Evolutionary conservation across 441 rosid species (phyloP).

Genomic region (Erysimum pusillum): DNA sequence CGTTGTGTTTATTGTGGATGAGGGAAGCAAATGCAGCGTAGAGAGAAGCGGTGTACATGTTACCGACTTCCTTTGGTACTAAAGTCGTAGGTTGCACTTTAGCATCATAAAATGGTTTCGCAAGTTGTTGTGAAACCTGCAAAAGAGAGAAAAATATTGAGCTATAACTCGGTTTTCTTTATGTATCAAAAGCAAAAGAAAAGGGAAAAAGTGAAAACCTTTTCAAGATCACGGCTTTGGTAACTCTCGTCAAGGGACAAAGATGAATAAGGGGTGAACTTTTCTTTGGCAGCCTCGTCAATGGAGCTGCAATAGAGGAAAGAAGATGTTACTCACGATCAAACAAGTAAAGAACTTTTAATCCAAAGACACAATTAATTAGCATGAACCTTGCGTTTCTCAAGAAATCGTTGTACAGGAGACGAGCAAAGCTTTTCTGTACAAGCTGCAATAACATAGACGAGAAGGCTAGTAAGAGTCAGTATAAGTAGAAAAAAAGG

Average conservation of each 20-base stretch:
- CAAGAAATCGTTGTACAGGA: slow-evolving; percentile 79
- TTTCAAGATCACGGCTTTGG: slow-evolving; percentile 96
- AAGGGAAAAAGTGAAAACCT: slow-evolving; percentile 55
- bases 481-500: slow-evolving; percentile 31
- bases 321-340: slow-evolving; percentile 17
- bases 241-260: slow-evolving; percentile 87
- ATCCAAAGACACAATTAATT: neutral
- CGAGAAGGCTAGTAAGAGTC: slow-evolving; percentile 31
- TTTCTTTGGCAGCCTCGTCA: slow-evolving; percentile 80
- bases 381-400: slow-evolving; percentile 75
- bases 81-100: slow-evolving; percentile 91
- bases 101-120: slow-evolving; percentile 81
- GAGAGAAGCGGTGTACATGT: slow-evolving; percentile 98
- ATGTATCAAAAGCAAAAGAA: neutral
- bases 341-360: slow-evolving; percentile 22
- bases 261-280: slow-evolving; percentile 79
- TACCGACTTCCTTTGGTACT: slow-evolving; percentile 96
- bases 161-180: neutral
- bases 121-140: slow-evolving; percentile 87
- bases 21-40: slow-evolving; percentile 97
- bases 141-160: slow-evolving; percentile 27
- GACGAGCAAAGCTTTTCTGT: slow-evolving; percentile 96
- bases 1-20: slow-evolving; percentile 73
- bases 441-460: slow-evolving; percentile 78
- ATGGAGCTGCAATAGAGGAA: slow-evolving; percentile 63